Conservation (phyloP, 306 rosid genomes). For the Vachellia collinsii region DNA sequence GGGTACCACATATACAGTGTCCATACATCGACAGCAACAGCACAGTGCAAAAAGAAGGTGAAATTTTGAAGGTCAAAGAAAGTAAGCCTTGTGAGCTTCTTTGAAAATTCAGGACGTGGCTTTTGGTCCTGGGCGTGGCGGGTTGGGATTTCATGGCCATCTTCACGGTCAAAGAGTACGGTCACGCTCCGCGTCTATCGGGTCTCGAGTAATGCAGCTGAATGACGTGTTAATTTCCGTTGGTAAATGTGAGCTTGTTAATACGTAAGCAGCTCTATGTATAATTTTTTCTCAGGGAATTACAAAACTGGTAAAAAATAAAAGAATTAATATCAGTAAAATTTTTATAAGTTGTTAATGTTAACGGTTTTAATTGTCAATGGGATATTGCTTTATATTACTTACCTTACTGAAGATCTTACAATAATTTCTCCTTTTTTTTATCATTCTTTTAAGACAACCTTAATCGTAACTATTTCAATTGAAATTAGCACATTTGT, state of each 20-base stretch:
- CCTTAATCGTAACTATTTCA: no score
- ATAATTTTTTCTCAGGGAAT: not conserved
- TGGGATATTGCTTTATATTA: no score
- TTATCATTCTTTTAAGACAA: no score
- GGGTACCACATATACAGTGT: not conserved
- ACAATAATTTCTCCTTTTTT: no score
- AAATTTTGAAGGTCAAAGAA: constrained; percentile 54
- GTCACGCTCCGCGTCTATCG: not conserved
- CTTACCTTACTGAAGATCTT: no score
- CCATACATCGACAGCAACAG: constrained; percentile 6
- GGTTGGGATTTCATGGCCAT: not conserved
- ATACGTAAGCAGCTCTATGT: not conserved
- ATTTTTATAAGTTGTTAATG: no score
- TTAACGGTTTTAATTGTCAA: no score
- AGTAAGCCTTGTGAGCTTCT: constrained; percentile 22
- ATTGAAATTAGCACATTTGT: no score
- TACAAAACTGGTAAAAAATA: no score
- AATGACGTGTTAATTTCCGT: no score
- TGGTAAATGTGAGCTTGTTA: no score
- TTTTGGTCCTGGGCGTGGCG: not conserved
- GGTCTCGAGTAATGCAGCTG: not conserved
- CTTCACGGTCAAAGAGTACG: not conserved
- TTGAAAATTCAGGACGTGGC: not conserved
- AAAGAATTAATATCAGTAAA: no score
- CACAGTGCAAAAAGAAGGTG: not conserved